A percentile compares a stretch with the other conserved stretches of the same genome.
These are phyloP conservation scores for Solanum virginianum DNA, from an alignment of 257 asterid genomes.

Conservation along the genomic window DNA sequence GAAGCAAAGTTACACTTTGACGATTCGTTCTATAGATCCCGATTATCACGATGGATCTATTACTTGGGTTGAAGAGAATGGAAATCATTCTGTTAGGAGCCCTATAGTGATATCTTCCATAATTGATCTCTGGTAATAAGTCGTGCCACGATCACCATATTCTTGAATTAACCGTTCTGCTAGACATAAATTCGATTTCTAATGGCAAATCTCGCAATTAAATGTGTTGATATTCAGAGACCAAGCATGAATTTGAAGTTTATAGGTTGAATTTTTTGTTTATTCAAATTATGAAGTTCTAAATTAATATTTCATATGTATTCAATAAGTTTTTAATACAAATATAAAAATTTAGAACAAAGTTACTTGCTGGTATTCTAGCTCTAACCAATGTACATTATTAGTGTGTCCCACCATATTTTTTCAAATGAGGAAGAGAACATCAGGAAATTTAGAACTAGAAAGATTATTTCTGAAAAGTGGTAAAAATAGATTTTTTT, in stretches of 20 bases:
- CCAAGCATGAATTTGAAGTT: background rate
- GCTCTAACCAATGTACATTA: background rate
- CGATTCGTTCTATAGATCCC: background rate
- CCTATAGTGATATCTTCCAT: background rate
- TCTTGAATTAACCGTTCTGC: background rate
- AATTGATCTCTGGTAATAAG: background rate
- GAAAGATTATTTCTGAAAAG: background rate
- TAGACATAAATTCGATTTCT: too few relatives aligned
- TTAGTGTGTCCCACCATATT: background rate
- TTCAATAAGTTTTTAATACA: background rate
- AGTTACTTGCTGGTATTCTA: background rate
- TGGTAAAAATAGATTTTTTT: too few relatives aligned
- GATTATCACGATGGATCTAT: slow-evolving; percentile 19
- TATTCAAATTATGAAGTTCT: too few relatives aligned
- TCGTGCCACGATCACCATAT: background rate
- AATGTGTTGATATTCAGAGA: background rate
- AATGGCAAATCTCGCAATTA: background rate
- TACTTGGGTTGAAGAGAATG: slow-evolving; percentile 26
- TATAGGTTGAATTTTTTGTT: background rate
- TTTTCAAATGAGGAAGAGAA: background rate
- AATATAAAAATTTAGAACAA: background rate
- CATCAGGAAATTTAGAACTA: background rate
- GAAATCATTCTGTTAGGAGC: slow-evolving; percentile 5
- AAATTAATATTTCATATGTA: too few relatives aligned
- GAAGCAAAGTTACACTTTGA: slow-evolving; percentile 5